Percentiles rank a stretch among this genome's conserved stretches.
phyloP scores from a whole-genome alignment of 148 eudicot genomes.

The Silene latifolia region DNA sequence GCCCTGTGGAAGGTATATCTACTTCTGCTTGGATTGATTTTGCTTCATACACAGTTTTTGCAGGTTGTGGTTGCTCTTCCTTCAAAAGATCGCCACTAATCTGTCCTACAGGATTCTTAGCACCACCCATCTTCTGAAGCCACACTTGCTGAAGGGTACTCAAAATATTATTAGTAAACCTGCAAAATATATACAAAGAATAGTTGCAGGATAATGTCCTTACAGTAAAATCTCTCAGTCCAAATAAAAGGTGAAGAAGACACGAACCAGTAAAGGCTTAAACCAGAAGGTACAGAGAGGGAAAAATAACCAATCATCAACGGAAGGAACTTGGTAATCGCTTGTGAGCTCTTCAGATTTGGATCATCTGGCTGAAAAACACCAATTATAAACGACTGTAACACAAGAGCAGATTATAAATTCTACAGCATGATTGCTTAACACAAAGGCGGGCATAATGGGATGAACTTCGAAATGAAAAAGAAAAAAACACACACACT shows the following conservation, averaged over 20 bases:
- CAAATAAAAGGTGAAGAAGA: not conserved
- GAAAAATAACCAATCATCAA: conserved; percentile 92
- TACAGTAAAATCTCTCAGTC: not conserved
- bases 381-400: not conserved
- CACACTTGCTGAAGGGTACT: conserved; percentile 92
- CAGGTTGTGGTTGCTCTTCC: conserved; percentile 39
- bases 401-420: too few species aligned
- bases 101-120: conserved; percentile 50
- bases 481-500: not conserved
- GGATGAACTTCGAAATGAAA: not conserved
- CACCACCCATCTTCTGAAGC: conserved; percentile 85
- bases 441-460: not conserved
- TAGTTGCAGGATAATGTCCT: not conserved
- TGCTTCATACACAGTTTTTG: conserved; percentile 20
- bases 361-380: conserved; percentile 63
- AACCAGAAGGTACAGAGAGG: conserved; percentile 95
- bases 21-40: conserved; percentile 30
- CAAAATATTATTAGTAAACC: conserved; percentile 90
- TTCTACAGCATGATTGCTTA: not conserved
- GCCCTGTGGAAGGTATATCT: conserved; percentile 43
- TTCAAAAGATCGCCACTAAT: conserved; percentile 40
- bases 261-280: conserved; percentile 88
- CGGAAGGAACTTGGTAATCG: conserved; percentile 72
- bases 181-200: conserved; percentile 27
- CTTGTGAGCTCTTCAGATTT: conserved; percentile 71